Conservation (phyloP, 805 yeast genomes). For the Metschnikowia anglica region DNA sequence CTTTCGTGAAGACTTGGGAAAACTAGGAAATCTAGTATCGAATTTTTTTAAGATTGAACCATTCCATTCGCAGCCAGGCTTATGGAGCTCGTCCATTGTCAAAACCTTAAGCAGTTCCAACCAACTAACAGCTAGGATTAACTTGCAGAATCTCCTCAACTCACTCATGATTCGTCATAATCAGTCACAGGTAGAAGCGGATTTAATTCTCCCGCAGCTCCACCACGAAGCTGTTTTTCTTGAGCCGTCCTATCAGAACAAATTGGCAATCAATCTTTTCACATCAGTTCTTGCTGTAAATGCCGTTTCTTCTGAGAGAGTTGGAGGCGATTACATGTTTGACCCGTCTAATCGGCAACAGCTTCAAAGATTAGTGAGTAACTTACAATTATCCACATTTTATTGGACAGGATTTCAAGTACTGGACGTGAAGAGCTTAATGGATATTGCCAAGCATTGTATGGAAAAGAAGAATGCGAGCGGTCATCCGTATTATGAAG, state of each 20-base stretch:
- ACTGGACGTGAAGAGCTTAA: slow-evolving; percentile 54
- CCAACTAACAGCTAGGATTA: slow-evolving; percentile 40
- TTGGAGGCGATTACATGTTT: slow-evolving; percentile 69
- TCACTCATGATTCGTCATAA: slow-evolving; percentile 58
- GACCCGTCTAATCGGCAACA: slow-evolving; percentile 56
- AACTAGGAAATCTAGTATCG: slow-evolving; percentile 51
- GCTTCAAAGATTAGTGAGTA: slow-evolving; percentile 55
- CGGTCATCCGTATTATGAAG: slow-evolving; percentile 28
- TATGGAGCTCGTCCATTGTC: slow-evolving; percentile 48
- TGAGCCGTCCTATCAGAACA: slow-evolving; percentile 63
- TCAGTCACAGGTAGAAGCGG: slow-evolving; percentile 51
- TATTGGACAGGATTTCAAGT: slow-evolving; percentile 74
- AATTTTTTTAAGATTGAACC: slow-evolving; percentile 61
- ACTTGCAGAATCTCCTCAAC: slow-evolving; percentile 43
- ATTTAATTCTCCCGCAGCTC: slow-evolving; percentile 56
- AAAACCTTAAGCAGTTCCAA: slow-evolving; percentile 46
- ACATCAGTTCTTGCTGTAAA: slow-evolving; percentile 67
- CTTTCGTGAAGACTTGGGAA: slow-evolving; percentile 51
- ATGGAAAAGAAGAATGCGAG: slow-evolving; percentile 35
- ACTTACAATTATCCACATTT: slow-evolving; percentile 65
- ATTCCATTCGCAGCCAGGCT: slow-evolving; percentile 45
- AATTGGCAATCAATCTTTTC: slow-evolving; percentile 59
- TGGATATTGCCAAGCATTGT: slow-evolving; percentile 48
- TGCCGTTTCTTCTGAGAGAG: slow-evolving; percentile 70
- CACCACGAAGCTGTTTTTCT: slow-evolving; percentile 58